Conservation (phyloP, 2,329 filamentous ascomycete genomes). For the Xylaria sp. region DNA sequence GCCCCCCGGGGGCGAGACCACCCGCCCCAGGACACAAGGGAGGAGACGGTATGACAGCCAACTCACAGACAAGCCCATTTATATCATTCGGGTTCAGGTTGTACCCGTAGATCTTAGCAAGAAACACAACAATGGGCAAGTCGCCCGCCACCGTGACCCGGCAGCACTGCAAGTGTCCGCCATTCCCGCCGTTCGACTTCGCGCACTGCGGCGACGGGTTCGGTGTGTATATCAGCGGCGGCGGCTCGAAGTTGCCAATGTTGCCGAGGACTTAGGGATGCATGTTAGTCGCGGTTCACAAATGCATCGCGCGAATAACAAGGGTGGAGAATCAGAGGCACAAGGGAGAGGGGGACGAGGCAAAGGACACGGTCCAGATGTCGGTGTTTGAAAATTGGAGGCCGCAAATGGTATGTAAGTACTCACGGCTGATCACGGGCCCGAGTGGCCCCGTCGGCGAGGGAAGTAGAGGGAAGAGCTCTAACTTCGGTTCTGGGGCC, state of each 20-base stretch:
- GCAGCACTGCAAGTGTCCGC: slow-evolving; percentile 41
- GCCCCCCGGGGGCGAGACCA: neutral
- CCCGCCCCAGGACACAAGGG: neutral
- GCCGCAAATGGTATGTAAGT: neutral
- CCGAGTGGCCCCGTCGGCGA: slow-evolving; percentile 15
- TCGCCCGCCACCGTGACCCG: slow-evolving; percentile 38
- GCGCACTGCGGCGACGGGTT: slow-evolving; percentile 39
- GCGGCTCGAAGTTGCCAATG: slow-evolving; percentile 35
- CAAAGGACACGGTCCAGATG: too few relatives aligned
- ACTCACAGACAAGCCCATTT: slow-evolving; percentile 42
- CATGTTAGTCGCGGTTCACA: too few relatives aligned
- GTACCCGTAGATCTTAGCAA: slow-evolving; percentile 40
- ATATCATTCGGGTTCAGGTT: slow-evolving; percentile 40
- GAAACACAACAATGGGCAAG: slow-evolving; percentile 37
- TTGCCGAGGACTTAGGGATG: slow-evolving; percentile 28
- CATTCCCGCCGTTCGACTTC: slow-evolving; percentile 38
- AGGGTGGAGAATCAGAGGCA: neutral
- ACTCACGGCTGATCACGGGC: slow-evolving; percentile 26
- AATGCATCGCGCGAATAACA: too few relatives aligned
- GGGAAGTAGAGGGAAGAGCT: slow-evolving; percentile 1
- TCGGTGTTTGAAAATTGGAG: too few relatives aligned
- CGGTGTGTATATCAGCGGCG: slow-evolving; percentile 34
- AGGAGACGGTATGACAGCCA: neutral
- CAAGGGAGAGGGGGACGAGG: neutral
- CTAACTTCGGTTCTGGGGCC: neutral